Evolutionary conservation across 805 yeast genomes (phyloP).

Genomic region (Starmera dryadoides): DNA sequence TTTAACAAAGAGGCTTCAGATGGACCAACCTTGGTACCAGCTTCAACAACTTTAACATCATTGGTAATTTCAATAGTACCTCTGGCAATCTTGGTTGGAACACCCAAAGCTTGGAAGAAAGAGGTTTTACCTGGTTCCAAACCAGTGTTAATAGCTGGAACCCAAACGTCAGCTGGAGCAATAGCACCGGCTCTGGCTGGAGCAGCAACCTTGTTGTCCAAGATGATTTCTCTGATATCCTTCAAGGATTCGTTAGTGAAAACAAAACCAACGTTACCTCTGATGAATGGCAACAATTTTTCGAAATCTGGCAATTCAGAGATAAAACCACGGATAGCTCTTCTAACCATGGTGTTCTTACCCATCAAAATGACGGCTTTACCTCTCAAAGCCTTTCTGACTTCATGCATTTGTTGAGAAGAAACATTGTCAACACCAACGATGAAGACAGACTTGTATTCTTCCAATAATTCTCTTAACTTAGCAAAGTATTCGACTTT

Average conservation of each 20-base stretch:
- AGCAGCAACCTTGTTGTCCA: conserved; percentile 96
- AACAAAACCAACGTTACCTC: conserved; percentile 99
- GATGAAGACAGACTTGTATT: conserved; percentile 95
- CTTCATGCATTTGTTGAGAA: conserved; percentile 99
- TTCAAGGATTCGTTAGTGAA: conserved; percentile 97
- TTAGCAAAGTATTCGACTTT: conserved; percentile 92
- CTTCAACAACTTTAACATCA: conserved; percentile 91
- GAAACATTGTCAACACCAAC: conserved; percentile 99
- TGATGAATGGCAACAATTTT: conserved; percentile 89
- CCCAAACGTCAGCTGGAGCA: conserved; percentile 96
- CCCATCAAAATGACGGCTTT: conserved; percentile 97
- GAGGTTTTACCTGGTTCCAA: conserved; percentile 99
- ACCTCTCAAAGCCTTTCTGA: conserved; percentile 94
- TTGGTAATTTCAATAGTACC: conserved; percentile 99
- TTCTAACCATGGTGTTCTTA: conserved; percentile 99
- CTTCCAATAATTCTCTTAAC: conserved; percentile 91
- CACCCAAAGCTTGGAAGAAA: conserved; percentile 99
- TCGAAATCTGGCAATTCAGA: conserved; percentile 93
- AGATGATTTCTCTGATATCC: conserved; percentile 80
- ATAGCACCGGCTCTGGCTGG: conserved; percentile 99
- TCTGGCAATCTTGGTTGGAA: conserved; percentile 99
- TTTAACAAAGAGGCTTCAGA: conserved; percentile 98
- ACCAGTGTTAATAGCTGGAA: conserved; percentile 99
- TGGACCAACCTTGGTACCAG: conserved; percentile 89
- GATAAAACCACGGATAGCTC: conserved; percentile 96